Evolutionary conservation across 306 rosid species (phyloP).

Genomic region (Psophocarpus tetragonolobus): DNA sequence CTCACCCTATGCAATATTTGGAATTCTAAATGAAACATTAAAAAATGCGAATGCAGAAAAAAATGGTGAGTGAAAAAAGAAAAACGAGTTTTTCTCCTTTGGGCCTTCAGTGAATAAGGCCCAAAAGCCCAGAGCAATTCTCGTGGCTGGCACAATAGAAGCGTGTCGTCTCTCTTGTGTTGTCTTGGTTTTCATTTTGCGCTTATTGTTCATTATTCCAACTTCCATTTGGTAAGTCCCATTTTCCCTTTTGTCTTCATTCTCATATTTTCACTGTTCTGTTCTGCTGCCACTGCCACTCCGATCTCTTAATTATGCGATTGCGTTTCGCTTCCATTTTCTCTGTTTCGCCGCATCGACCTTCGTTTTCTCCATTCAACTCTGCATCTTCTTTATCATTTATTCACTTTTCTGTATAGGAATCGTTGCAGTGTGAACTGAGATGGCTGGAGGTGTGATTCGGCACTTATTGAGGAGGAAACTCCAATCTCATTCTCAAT

Average conservation of each 20-base stretch:
- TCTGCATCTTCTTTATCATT: constrained; percentile 22
- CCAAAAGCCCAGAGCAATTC: constrained; percentile 26
- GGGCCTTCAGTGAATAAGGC: too few relatives aligned
- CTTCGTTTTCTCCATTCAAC: too few relatives aligned
- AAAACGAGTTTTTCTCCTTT: too few relatives aligned
- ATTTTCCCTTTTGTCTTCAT: background rate
- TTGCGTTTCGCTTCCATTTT: too few relatives aligned
- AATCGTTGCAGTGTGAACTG: constrained; percentile 45
- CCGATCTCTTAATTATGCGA: constrained; percentile 28
- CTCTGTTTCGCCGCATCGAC: too few relatives aligned
- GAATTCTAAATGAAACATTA: too few relatives aligned
- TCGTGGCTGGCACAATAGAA: constrained; percentile 26
- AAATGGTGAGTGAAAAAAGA: too few relatives aligned
- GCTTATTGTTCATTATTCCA: constrained; percentile 13
- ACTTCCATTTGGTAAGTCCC: constrained; percentile 43
- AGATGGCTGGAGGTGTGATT: constrained; percentile 89
- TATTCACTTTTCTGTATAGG: background rate
- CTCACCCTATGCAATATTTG: too few relatives aligned
- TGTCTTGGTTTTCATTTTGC: background rate
- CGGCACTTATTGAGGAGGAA: constrained; percentile 74
- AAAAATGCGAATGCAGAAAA: too few relatives aligned
- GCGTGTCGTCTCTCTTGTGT: constrained; percentile 2
- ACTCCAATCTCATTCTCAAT: constrained; percentile 54
- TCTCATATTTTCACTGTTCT: background rate
- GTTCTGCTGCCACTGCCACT: background rate